These are phyloP conservation scores for Somion occarium DNA, from an alignment of 1,284 basidiomycete genomes.

Conservation along the genomic window DNA sequence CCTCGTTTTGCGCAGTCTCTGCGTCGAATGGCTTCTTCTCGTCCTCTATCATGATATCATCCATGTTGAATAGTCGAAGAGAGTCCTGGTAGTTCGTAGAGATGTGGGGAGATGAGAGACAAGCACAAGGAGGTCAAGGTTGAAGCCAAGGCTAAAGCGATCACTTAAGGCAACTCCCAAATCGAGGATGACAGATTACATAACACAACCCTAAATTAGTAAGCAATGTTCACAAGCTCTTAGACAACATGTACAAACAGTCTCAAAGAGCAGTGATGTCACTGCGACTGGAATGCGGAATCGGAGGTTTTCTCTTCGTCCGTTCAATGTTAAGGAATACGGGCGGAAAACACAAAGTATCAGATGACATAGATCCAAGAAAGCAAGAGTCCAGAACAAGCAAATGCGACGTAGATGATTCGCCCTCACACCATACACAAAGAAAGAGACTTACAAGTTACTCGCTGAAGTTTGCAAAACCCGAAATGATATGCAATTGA, in stretches of 20 bases:
- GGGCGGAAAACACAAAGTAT: too few relatives aligned
- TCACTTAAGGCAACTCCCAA: neutral
- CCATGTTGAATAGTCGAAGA: neutral
- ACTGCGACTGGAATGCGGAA: too few relatives aligned
- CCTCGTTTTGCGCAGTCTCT: conserved; percentile 44
- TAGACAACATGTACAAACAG: neutral
- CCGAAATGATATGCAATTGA: conserved; percentile 5
- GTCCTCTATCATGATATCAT: conserved; percentile 36
- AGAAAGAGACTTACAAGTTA: too few relatives aligned
- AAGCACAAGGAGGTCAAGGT: neutral
- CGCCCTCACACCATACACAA: neutral
- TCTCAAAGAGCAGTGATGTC: neutral
- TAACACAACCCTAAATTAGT: neutral
- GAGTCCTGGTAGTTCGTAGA: neutral
- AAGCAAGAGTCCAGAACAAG: neutral
- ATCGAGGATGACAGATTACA: neutral
- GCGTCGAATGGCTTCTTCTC: conserved; percentile 70
- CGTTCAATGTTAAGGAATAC: too few relatives aligned
- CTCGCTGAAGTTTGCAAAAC: too few relatives aligned
- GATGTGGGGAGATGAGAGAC: neutral
- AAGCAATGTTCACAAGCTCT: neutral
- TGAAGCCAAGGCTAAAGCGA: neutral
- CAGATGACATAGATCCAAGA: too few relatives aligned
- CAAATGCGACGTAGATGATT: too few relatives aligned
- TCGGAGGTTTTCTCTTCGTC: too few relatives aligned